Conservation (phyloP, 2,329 filamentous ascomycete genomes). For the Fusarium sp. region DNA sequence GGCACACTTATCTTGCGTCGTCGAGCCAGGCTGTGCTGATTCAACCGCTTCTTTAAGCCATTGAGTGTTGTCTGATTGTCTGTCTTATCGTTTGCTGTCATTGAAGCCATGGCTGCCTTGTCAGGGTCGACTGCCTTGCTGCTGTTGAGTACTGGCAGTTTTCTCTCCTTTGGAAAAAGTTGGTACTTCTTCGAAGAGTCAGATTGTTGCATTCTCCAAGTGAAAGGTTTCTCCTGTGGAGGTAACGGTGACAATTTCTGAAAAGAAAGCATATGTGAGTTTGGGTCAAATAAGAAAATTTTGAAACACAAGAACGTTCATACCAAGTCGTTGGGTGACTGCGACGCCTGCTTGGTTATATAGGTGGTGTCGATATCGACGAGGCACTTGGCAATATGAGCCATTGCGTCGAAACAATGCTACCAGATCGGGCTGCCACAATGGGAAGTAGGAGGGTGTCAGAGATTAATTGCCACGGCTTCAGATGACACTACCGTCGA, state of each 20-base stretch:
- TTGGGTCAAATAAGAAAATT: constrained; percentile 11
- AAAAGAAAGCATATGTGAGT: constrained; percentile 32
- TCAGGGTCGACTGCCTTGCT: constrained; percentile 65
- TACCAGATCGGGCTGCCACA: constrained; percentile 37
- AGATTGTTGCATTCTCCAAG: constrained; percentile 71
- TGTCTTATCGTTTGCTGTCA: constrained; percentile 56
- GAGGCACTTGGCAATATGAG: constrained; percentile 73
- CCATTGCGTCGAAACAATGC: constrained; percentile 60
- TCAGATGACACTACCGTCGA: constrained; percentile 40
- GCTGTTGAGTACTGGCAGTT: constrained; percentile 55
- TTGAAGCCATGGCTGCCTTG: constrained; percentile 60
- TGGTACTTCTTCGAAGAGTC: constrained; percentile 68
- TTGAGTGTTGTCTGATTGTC: constrained; percentile 54
- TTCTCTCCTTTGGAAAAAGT: constrained; percentile 68
- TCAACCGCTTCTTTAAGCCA: constrained; percentile 65
- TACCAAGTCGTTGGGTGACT: constrained; percentile 61
- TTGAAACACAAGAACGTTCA: constrained; percentile 23
- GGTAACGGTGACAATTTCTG: constrained; percentile 47
- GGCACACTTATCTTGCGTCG: constrained; percentile 74
- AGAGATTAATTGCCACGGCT: constrained; percentile 43
- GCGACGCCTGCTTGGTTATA: constrained; percentile 64
- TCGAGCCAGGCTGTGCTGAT: constrained; percentile 67
- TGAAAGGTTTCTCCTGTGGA: constrained; percentile 62
- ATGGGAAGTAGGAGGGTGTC: constrained; percentile 43
- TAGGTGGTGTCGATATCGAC: constrained; percentile 62